These are phyloP conservation scores for Globisporangium nagaii DNA, from an alignment of 352 stramenopile species.

Conservation along the genomic window DNA sequence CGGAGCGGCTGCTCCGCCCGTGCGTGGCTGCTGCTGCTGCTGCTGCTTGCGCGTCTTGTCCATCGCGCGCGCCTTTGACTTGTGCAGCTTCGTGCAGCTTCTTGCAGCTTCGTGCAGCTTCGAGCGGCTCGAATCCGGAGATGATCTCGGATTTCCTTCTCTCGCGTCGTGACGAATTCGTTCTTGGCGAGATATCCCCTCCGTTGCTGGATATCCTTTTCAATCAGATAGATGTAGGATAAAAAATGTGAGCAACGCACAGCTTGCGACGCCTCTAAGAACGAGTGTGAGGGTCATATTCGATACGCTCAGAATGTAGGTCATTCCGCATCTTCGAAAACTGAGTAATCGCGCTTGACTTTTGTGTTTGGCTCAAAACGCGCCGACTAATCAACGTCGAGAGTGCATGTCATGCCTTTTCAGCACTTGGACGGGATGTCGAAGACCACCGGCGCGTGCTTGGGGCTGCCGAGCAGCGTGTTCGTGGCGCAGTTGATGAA, in stretches of 20 bases:
- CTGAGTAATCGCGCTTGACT: neutral
- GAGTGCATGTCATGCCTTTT: neutral
- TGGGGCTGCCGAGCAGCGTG: conserved; percentile 49
- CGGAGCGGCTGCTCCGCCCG: neutral
- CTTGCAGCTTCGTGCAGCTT: too few relatives aligned
- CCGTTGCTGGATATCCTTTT: too few relatives aligned
- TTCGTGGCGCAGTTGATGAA: conserved; percentile 88
- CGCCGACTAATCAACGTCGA: neutral
- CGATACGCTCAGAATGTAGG: neutral
- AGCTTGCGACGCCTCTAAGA: too few relatives aligned
- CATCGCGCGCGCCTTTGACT: neutral
- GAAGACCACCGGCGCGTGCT: conserved; percentile 69
- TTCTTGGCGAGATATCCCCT: too few relatives aligned
- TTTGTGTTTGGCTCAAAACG: neutral
- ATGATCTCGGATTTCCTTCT: neutral
- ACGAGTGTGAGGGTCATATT: too few relatives aligned
- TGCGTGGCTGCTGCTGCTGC: neutral
- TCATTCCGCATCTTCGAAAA: neutral
- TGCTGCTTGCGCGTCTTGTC: neutral
- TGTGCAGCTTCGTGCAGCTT: too few relatives aligned
- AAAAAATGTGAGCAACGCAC: too few relatives aligned
- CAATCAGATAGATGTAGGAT: too few relatives aligned
- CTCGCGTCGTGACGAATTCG: too few relatives aligned
- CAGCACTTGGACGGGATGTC: conserved; percentile 64
- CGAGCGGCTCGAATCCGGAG: too few relatives aligned